Evolutionary conservation across 225 moss, liverwort and hornwort genomes (phyloP).

Genomic region (Sphagnum contortum): DNA sequence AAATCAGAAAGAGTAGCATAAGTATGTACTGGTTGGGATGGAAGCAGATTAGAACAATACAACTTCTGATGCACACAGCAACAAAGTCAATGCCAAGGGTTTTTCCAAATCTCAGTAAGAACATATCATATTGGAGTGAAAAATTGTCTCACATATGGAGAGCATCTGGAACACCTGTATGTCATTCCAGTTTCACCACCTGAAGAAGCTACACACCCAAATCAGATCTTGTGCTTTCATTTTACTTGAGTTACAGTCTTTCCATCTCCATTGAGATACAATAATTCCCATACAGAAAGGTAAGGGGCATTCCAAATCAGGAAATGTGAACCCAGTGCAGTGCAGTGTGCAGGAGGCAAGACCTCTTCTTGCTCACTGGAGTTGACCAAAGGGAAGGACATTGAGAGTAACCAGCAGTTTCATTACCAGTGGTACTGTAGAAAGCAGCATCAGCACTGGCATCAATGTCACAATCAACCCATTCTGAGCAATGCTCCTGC

Average conservation of each 20-base stretch:
- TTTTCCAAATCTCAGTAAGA: no score
- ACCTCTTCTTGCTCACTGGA: constrained; percentile 55
- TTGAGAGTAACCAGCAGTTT: constrained; percentile 24
- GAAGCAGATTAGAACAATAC: no score
- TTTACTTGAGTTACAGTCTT: background rate
- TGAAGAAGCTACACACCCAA: constrained; percentile 30
- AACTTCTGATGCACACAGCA: no score
- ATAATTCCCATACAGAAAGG: background rate
- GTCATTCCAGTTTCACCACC: constrained; percentile 48
- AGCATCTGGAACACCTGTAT: constrained; percentile 19
- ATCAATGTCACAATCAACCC: constrained; percentile 52
- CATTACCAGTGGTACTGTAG: constrained; percentile 25
- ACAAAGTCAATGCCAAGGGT: no score
- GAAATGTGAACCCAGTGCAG: background rate
- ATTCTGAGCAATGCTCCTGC: constrained; percentile 47
- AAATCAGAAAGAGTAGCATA: no score
- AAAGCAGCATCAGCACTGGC: constrained; percentile 48
- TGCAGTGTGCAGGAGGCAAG: background rate
- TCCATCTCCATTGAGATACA: background rate
- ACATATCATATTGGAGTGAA: constrained; percentile 22
- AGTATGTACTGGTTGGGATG: no score
- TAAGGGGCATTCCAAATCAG: background rate
- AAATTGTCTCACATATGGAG: constrained; percentile 40
- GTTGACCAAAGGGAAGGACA: constrained; percentile 40
- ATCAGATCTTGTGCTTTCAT: background rate